Base-by-base conservation (phyloP, 306 rosid genomes). In the Lathyrus sativus region DNA sequence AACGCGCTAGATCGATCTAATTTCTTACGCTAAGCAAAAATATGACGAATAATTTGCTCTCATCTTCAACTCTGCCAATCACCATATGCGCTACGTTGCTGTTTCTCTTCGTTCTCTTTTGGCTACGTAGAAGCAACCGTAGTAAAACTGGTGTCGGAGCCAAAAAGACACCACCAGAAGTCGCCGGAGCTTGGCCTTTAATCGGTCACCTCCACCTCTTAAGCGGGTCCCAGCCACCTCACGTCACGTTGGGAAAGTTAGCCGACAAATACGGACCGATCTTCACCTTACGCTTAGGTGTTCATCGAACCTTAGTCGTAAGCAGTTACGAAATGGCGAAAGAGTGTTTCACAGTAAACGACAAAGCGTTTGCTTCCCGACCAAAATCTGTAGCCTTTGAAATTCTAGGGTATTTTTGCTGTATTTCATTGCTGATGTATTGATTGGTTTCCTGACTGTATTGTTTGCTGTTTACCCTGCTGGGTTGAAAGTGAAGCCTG, bases 151-250 rank as follows among this genome's bases (percentile, higher is more conserved):
- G 14, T 41, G 14, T 6, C 11, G 28, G 1, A 42, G 22, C 37
- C 0, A 6, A 12, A 63, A 41, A 41, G 38, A 41, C 53, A 42
- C 58, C 83, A 8, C 81, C 81, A 8, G 63, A 62, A 58, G 79
- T 76, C 0, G 33, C 43, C 8, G 74, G 83, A 0, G 50, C 74
- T 1, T 72, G 76, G 81, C 86, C 86, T 0, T 6, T 78, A 2
- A 53, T 79, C 4, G 86, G 83, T 1, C 83, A 82, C 51, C 79
- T 82, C 53, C 71, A 12, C 29, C 72, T 60, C n/a, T 51, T 79
- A 6, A 35, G 33, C 1, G 71, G 76, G 0, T 12, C 79, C 5
- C 55, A 64, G 0, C 19, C 24, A 64, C 69, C 19, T 13, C 69
- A 64, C 11, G 55, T 64, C n/a, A 26, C 38, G 1, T 64, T 64